Percentiles rank a stretch among this genome's conserved stretches.
Evolutionary conservation across 805 yeast species (phyloP).

Genomic region (Wickerhamiella lipophila): DNA sequence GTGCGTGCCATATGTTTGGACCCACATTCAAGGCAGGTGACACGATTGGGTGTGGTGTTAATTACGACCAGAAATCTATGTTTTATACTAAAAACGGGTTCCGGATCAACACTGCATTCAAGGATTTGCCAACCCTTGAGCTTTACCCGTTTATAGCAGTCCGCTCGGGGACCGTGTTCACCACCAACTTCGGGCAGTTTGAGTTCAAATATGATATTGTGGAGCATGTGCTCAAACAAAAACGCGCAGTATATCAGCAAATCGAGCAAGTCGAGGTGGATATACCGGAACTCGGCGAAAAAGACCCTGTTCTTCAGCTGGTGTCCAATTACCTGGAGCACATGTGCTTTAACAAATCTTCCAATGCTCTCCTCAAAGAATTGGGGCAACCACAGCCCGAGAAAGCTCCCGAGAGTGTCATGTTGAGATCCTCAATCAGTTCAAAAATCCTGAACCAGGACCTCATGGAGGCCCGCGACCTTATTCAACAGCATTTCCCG

Average conservation of each 20-base stretch:
- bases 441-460: conserved; percentile 34
- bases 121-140: conserved; percentile 22
- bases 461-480: conserved; percentile 33
- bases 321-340: conserved; percentile 43
- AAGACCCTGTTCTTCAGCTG: conserved; percentile 27
- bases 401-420: conserved; percentile 17
- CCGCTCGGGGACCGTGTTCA: conserved; percentile 32
- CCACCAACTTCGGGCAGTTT: conserved; percentile 38
- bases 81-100: conserved; percentile 80
- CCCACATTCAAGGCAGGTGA: conserved; percentile 45
- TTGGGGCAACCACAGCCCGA: conserved; percentile 26
- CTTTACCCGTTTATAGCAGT: conserved; percentile 39
- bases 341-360: conserved; percentile 44
- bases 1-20: conserved; percentile 32
- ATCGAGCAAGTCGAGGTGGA: conserved; percentile 13
- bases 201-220: conserved; percentile 52
- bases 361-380: conserved; percentile 35
- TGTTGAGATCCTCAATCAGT: conserved; percentile 35
- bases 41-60: conserved; percentile 72
- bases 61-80: conserved; percentile 47
- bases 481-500: conserved; percentile 33
- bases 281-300: not conserved
- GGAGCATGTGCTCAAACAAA: conserved; percentile 39
- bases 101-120: conserved; percentile 42
- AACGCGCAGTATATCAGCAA: conserved; percentile 25